phyloP scores from a whole-genome alignment of 2,329 filamentous ascomycete species.

The Aspergillus pseudotamarii region DNA sequence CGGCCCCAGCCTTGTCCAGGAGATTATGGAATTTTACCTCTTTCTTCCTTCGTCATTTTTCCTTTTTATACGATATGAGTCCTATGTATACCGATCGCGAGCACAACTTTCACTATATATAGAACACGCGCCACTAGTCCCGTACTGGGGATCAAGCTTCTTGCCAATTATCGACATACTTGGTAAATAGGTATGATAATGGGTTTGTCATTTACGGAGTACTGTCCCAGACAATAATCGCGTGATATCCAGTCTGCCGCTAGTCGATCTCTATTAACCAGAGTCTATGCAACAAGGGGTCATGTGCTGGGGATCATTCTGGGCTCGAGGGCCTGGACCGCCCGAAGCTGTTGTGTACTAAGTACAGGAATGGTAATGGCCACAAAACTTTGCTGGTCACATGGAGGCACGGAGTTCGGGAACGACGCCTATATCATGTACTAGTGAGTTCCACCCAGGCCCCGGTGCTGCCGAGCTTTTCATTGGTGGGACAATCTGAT shows the following conservation, averaged over 20 bases:
- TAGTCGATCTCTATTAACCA: background rate
- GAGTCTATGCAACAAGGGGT: background rate
- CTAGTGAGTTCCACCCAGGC: slow-evolving; percentile 15
- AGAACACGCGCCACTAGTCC: background rate
- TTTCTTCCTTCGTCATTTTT: background rate
- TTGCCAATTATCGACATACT: background rate
- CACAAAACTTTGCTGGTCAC: slow-evolving; percentile 34
- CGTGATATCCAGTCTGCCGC: background rate
- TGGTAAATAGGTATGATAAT: background rate
- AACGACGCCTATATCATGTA: slow-evolving; percentile 20
- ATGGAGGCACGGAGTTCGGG: slow-evolving; percentile 27
- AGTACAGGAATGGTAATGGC: slow-evolving; percentile 9
- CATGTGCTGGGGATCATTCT: background rate
- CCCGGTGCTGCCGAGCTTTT: slow-evolving; percentile 24
- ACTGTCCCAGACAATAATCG: background rate
- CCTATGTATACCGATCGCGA: background rate
- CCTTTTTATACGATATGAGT: background rate
- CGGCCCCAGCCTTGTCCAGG: background rate
- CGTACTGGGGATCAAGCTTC: background rate
- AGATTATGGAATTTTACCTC: background rate
- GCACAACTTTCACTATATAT: background rate
- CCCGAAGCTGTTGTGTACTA: background rate
- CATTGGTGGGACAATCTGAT: slow-evolving; percentile 35
- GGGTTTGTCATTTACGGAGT: background rate
- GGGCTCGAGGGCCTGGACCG: slow-evolving; percentile 5